Evolutionary conservation across 2,329 filamentous ascomycete species (phyloP), one percentile per base, ranked within the genome.

Genomic region (Chrysoporthe austroafricana): DNA sequence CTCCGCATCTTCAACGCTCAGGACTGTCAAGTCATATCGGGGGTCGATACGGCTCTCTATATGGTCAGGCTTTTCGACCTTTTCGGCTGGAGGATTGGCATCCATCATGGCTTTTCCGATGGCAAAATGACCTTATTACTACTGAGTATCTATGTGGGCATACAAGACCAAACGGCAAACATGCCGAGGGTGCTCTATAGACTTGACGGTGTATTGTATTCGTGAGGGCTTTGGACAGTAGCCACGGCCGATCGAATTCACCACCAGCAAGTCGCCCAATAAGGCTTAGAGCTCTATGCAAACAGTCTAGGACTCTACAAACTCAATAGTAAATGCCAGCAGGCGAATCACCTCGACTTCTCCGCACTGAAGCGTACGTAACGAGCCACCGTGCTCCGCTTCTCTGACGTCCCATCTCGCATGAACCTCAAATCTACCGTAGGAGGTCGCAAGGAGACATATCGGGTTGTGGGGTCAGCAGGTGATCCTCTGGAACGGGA

Each of bases 41-140:
- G 54, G 54, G n/a, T 57, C 54, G 54, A 57, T 57, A 18, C 54
- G 54, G 54, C 54, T 57, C 54, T 57, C 54, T 57, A 39, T 13
- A 21, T 39, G 34, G 14, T 57, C 54, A 18, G 54, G 54, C 54
- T 57, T 39, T 4, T 57, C 54, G 16, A 39, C 16, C 34, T 57
- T 57, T n/a, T 57, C 54, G 34, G 8, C 32, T 36, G 26, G 32
- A n/a, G 54, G 54, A 18, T 34, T 57, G 7, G 16, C 18, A 18
- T 57, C 32, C 6, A 16, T n/a, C 54, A 57, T 57, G 54, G 16
- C 34, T n/a, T 6, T 26, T 14, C 9, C 32, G 34, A 34, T 39
- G 1, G 14, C 7, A 13, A 39, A 16, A 57, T 9, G 2, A 39
- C 5, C 34, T 54, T 34, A 54, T 32, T 48, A 8, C 16, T 3